Evolutionary conservation across 306 rosid species (phyloP).

Genomic region (Dryas drummondii): DNA sequence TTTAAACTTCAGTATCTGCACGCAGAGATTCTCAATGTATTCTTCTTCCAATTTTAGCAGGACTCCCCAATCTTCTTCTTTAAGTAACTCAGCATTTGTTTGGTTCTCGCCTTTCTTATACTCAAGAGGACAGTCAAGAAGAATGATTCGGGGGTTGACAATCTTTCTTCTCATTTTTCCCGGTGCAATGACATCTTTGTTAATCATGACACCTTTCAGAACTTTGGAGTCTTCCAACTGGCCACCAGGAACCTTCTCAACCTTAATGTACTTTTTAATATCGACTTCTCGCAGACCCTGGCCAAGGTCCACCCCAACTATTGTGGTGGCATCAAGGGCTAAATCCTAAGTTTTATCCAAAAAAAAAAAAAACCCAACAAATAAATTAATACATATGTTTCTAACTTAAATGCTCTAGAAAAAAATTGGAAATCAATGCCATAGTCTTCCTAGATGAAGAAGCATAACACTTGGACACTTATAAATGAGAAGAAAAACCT

Average conservation of each 20-base stretch:
- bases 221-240: constrained; percentile 85
- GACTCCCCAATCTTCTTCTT: constrained; percentile 91
- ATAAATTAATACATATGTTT: background rate
- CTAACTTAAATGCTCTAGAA: background rate
- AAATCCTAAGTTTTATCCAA: constrained; percentile 54
- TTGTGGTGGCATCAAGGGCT: constrained; percentile 89
- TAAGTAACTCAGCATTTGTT: constrained; percentile 87
- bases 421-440: background rate
- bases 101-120: constrained; percentile 96
- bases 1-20: constrained; percentile 81
- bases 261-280: constrained; percentile 87
- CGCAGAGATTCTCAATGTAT: constrained; percentile 77
- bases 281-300: constrained; percentile 91
- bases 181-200: constrained; percentile 89
- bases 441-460: background rate
- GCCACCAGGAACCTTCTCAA: constrained; percentile 94
- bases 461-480: background rate
- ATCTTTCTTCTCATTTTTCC: constrained; percentile 98
- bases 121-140: constrained; percentile 87
- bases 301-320: constrained; percentile 87
- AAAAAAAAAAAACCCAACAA: constrained; percentile 19
- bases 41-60: constrained; percentile 88
- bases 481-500: background rate
- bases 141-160: constrained; percentile 83
- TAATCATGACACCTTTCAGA: constrained; percentile 88